These are phyloP conservation scores for Allium fistulosum DNA, from an alignment of 106 monocot species.

Conservation along the genomic window DNA sequence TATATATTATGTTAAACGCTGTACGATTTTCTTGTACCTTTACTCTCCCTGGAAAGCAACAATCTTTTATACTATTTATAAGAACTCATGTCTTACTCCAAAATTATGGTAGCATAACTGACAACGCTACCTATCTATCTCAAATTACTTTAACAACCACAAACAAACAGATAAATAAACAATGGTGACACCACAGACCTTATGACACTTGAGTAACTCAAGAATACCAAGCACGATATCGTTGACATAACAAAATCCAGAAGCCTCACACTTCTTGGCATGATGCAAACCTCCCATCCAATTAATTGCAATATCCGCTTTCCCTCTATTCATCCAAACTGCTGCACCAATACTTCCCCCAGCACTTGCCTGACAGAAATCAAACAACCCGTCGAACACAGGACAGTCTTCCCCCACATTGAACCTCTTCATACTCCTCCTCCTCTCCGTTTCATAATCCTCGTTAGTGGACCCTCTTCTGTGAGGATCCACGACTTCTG, in stretches of 20 bases:
- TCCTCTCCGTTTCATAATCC: neutral
- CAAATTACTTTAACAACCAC: too few species aligned
- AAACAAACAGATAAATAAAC: too few species aligned
- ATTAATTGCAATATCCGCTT: slow-evolving; percentile 19
- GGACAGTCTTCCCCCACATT: slow-evolving; percentile 23
- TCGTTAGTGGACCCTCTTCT: neutral
- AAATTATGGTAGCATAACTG: too few species aligned
- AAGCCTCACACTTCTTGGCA: slow-evolving; percentile 24
- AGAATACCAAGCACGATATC: slow-evolving; percentile 21
- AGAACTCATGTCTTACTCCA: too few species aligned
- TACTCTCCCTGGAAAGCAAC: too few species aligned
- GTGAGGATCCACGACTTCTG: neutral
- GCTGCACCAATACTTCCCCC: slow-evolving; percentile 18
- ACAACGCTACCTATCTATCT: too few species aligned
- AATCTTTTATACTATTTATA: too few species aligned
- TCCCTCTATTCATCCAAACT: slow-evolving; percentile 10
- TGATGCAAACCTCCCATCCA: slow-evolving; percentile 20
- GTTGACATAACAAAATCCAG: slow-evolving; percentile 19
- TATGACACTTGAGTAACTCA: slow-evolving; percentile 21
- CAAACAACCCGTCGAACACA: slow-evolving; percentile 16
- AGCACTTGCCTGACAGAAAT: slow-evolving; percentile 19
- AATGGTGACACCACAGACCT: neutral
- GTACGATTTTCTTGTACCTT: too few species aligned
- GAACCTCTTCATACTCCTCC: slow-evolving; percentile 13
- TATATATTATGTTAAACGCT: too few species aligned